phyloP scores from a whole-genome alignment of 129 eudicot species.

The Tagetes patula region DNA sequence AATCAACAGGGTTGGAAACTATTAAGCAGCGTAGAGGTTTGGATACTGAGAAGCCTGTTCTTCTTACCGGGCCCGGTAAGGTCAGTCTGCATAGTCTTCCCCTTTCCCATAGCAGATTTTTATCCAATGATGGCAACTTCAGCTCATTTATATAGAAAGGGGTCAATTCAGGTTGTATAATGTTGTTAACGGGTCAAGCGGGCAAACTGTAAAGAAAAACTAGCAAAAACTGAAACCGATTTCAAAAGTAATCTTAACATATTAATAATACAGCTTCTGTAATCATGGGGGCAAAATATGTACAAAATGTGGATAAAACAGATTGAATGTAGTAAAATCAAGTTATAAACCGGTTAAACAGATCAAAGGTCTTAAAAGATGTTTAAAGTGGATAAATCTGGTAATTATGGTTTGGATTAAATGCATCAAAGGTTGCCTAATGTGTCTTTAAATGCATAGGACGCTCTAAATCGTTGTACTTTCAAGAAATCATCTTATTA shows the following conservation, averaged over 20 bases:
- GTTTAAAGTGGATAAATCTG: background rate
- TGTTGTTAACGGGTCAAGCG: background rate
- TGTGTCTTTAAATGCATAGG: background rate
- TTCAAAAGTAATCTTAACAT: background rate
- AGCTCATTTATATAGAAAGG: background rate
- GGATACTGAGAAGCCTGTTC: slow-evolving; percentile 78
- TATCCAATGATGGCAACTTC: background rate
- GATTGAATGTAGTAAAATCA: background rate
- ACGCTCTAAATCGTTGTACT: background rate
- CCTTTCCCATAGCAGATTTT: background rate
- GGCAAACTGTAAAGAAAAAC: background rate
- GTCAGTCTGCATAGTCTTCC: slow-evolving; percentile 36
- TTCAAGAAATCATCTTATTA: background rate
- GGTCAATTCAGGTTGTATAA: background rate
- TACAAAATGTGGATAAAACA: background rate
- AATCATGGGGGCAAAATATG: background rate
- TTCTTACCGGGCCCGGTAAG: slow-evolving; percentile 98
- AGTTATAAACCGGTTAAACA: background rate
- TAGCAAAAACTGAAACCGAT: background rate
- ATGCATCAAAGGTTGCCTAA: background rate
- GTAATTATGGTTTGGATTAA: background rate
- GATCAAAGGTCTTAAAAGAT: background rate
- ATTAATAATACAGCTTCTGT: background rate
- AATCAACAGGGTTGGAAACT: slow-evolving; percentile 68
- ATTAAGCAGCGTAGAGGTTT: slow-evolving; percentile 81